Base-by-base conservation (phyloP, 345 rosid species). In the Pistacia vera region DNA sequence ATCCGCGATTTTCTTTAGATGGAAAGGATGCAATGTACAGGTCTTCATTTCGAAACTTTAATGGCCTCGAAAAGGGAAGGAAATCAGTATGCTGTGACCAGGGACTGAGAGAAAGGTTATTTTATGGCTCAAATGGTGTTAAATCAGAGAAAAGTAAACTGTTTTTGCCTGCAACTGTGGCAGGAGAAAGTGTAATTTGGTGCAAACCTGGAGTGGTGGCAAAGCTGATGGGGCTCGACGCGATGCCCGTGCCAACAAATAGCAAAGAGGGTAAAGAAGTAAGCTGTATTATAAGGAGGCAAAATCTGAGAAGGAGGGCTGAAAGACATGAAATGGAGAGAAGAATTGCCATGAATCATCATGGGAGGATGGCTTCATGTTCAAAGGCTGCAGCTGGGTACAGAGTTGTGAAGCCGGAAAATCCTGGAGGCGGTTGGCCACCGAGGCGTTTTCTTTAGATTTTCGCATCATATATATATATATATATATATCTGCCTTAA, bases 21-120 rank as follows among this genome's bases (percentile, higher is more conserved):
- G 98, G 98, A 9, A 93, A 84, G 81, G 98, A 95, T 62, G 93
- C 98, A 5, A 93, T 91, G 98, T 93, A 95, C 71, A 80, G 92
- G 30, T 93, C 93, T 13, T 95, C 98, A 0, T 95, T 95, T 74
- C 70, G 79, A 69, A 88, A 86, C 75, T 66, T 72, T 49, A 72
- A 79, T 7, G 73, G 44, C 16, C 20, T 2, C 20, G 70, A 20
- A 5, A 28, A n/a, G 25, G 86, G 77, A 8, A 83, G 91, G 70
- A 85, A 80, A 25, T 87, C 93, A 0, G 81, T 78, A 8, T 82
- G 84, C 77, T 81, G 88, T 49, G 84, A 79, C 44, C 78, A 36
- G 22, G 77, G 86, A 59, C 14, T 75, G 10, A 72, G 75, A 55
- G 84, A 75, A 22, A 77, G 79, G 25, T 46, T 55, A 0, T 58